These are phyloP conservation scores for Saccharomyces hybrid DNA, from an alignment of 1,139 yeast species.

Conservation along the genomic window DNA sequence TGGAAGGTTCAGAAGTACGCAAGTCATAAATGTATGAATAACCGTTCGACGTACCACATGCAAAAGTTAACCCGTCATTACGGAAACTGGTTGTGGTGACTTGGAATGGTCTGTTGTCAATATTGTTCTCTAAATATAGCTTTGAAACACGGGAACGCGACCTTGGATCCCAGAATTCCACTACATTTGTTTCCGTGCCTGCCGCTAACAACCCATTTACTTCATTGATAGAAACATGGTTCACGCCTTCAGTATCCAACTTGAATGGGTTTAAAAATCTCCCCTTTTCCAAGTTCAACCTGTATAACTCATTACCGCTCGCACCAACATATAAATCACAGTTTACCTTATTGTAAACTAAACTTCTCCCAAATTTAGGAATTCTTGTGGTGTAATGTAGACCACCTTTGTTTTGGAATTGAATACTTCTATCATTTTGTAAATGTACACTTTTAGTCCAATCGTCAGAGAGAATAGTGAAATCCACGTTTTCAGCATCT, in stretches of 20 bases:
- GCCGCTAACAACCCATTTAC: conserved; percentile 80
- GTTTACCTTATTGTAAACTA: conserved; percentile 66
- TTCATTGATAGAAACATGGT: conserved; percentile 66
- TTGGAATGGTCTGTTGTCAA: conserved; percentile 38
- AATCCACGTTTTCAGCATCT: conserved; percentile 92
- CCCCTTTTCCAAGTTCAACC: conserved; percentile 90
- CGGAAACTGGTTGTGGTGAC: conserved; percentile 68
- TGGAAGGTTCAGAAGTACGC: conserved; percentile 76
- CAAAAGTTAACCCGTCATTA: conserved; percentile 79
- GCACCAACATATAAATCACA: conserved; percentile 89
- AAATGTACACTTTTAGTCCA: conserved; percentile 97
- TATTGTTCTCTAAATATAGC: conserved; percentile 40
- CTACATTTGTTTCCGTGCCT: conserved; percentile 77
- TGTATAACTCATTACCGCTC: conserved; percentile 76
- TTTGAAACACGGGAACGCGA: conserved; percentile 79
- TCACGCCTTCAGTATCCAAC: conserved; percentile 68
- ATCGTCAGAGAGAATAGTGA: conserved; percentile 73
- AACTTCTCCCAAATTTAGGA: conserved; percentile 87
- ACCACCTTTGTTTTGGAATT: conserved; percentile 93
- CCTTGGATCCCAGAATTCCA: conserved; percentile 97
- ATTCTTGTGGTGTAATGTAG: conserved; percentile 79
- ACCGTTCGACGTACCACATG: conserved; percentile 89
- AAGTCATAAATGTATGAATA: conserved; percentile 77
- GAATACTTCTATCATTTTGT: conserved; percentile 87
- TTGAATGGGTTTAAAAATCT: conserved; percentile 81